phyloP scores from a whole-genome alignment of 257 asterid species.

The Solanum chiquidenum region DNA sequence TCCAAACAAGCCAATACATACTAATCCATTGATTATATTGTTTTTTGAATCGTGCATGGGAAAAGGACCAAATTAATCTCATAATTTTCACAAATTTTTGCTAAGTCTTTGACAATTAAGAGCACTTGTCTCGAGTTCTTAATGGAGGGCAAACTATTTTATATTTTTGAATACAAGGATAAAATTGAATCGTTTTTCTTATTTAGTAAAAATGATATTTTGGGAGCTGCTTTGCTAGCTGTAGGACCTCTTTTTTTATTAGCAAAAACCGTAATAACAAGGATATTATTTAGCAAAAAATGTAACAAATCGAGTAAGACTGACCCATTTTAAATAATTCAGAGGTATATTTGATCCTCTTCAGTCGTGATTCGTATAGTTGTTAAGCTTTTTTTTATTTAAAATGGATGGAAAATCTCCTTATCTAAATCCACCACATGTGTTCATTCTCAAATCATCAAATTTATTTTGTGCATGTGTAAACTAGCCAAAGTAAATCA shows the following conservation, averaged over 20 bases:
- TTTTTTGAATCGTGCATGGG: background rate
- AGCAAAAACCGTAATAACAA: background rate
- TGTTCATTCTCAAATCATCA: background rate
- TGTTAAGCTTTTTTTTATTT: fast-evolving
- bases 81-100: background rate
- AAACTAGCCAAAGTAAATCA: background rate
- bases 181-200: background rate
- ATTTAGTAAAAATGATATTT: background rate
- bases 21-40: background rate
- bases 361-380: no score
- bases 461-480: background rate
- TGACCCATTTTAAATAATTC: no score
- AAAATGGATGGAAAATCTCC: background rate
- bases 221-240: background rate
- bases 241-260: background rate
- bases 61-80: background rate
- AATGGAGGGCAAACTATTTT: background rate
- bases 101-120: background rate
- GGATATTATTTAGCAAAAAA: background rate
- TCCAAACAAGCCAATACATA: background rate
- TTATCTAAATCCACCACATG: background rate
- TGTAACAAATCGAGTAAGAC: no score
- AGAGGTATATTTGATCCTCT: no score
- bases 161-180: background rate
- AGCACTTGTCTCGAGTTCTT: background rate